These are phyloP conservation scores for Elymus sibiricus DNA, from an alignment of 176 grass and related monocot species.

Conservation along the genomic window DNA sequence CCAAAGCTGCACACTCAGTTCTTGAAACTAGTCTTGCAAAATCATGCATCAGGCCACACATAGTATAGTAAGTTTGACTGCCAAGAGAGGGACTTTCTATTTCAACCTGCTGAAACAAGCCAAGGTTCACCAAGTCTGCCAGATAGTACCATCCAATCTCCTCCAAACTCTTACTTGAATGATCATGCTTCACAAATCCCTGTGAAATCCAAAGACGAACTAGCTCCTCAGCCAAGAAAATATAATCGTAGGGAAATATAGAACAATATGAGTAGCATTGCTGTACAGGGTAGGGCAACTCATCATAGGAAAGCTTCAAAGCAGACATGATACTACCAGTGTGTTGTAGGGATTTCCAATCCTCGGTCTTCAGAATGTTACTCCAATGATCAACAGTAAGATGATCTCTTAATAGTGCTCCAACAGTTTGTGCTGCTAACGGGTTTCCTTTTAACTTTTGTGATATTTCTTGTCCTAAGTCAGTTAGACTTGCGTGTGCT, in stretches of 20 bases:
- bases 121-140: background rate
- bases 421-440: slow-evolving; percentile 29
- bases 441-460: background rate
- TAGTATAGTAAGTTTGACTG: background rate
- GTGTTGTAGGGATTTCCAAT: slow-evolving; percentile 14
- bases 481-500: background rate
- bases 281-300: background rate
- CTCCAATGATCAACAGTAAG: slow-evolving; percentile 16
- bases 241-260: background rate
- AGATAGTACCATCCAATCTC: slow-evolving; percentile 29
- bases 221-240: background rate
- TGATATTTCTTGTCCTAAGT: background rate
- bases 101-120: background rate
- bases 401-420: background rate
- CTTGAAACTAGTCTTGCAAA: slow-evolving; percentile 28
- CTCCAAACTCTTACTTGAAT: slow-evolving; percentile 15
- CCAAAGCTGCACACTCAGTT: background rate
- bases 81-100: no score
- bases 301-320: slow-evolving; percentile 24
- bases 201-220: slow-evolving; percentile 40
- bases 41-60: slow-evolving; percentile 13
- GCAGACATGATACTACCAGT: slow-evolving; percentile 2
- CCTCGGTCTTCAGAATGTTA: background rate
- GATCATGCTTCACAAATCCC: slow-evolving; percentile 17
- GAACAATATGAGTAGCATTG: slow-evolving; percentile 9